Evolutionary conservation across 2,329 filamentous ascomycete genomes (phyloP), one percentile per base, ranked within the genome.

Genomic region (Aspergillus proliferans): DNA sequence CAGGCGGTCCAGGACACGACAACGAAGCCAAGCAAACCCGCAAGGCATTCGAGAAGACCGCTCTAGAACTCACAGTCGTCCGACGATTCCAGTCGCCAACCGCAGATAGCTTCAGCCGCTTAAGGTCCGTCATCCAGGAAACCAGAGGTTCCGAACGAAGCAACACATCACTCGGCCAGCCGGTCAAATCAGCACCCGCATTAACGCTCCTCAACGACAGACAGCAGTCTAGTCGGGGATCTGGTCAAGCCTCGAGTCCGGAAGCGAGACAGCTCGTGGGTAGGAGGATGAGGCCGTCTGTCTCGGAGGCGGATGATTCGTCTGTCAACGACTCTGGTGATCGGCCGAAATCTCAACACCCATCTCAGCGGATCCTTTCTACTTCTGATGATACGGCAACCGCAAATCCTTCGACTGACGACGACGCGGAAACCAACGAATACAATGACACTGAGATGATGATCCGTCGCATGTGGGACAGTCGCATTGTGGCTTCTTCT

Each of bases 21-120:
- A 61, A 57, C 51, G 66, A 73, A 63, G 55, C 64, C 45, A 68
- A 71, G 50, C 68, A 70, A 19, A 60, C 64, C 49, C 67, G 69
- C 49, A 72, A 71, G 46, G 65, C 67, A n/a, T 75, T 74, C 52
- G 72, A 75, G 50, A 73, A 67, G 48, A 67, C 64, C 4, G 60
- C 70, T 5, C 57, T 68, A 38, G 72, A 75, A 51, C 61, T 75
- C 36, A 69, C 62, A 30, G 73, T 75, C 6, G 71, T 75, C 7
- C 68, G 70, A 43, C 66, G 71, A 18, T 76, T 76, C 52, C 69
- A 71, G 48, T 71, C 67, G 21, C 73, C 73, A 4, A 68, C 71
- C 2, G 62, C 64, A 7, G 70, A 74, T 52, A 74, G 71, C 51
- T 68, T 75, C 53, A 60, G 52, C 26, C 66, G 73, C 28, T 55